Evolutionary conservation across 805 yeast genomes (phyloP).

Genomic region (Yarrowia sp.): DNA sequence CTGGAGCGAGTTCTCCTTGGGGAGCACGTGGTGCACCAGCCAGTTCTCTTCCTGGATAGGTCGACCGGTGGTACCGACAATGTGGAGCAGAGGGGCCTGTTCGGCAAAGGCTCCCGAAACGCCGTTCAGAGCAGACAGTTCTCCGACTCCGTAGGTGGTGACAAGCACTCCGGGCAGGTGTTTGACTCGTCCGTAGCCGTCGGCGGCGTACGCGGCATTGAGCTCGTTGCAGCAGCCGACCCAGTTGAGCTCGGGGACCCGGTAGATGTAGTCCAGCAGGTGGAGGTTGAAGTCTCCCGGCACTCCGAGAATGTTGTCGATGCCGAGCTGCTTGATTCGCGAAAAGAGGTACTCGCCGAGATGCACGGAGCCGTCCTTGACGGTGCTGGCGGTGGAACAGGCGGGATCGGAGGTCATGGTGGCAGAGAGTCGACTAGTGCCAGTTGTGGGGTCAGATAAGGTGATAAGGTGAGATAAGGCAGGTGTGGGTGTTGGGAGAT

Average conservation of each 20-base stretch:
- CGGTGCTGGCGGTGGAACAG: conserved; percentile 25
- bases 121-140: conserved; percentile 83
- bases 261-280: conserved; percentile 52
- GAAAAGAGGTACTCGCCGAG: conserved; percentile 49
- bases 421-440: too few species aligned
- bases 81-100: conserved; percentile 77
- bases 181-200: conserved; percentile 79
- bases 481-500: neutral
- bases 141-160: conserved; percentile 91
- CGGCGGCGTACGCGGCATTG: conserved; percentile 89
- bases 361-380: conserved; percentile 24
- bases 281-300: conserved; percentile 57
- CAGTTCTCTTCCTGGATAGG: conserved; percentile 50
- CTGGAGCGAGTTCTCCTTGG: conserved; percentile 48
- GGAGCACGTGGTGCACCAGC: conserved; percentile 53
- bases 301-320: conserved; percentile 52
- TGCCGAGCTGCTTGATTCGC: conserved; percentile 51
- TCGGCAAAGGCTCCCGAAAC: conserved; percentile 85
- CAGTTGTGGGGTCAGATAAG: too few species aligned
- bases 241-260: conserved; percentile 63
- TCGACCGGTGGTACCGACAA: conserved; percentile 76
- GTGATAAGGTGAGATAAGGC: neutral
- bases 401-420: conserved; percentile 7
- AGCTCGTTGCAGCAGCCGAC: conserved; percentile 88
- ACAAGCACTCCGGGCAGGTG: conserved; percentile 69